Conservation (phyloP, 345 rosid species). For the Pugionium dolabratum region DNA sequence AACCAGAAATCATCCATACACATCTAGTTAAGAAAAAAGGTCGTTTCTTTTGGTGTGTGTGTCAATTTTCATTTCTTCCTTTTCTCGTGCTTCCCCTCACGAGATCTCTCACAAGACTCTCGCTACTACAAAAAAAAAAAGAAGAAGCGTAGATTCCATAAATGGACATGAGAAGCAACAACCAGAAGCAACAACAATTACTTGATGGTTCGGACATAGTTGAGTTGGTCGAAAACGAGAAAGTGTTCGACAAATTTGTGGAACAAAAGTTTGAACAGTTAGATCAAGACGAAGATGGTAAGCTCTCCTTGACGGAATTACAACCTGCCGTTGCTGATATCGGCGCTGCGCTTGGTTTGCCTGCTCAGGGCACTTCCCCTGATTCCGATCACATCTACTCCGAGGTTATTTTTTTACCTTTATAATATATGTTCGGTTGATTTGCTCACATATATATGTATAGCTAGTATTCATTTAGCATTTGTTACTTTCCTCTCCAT, state of each 20-base stretch:
- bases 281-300: conserved; percentile 76
- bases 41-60: background rate
- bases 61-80: conserved; percentile 25
- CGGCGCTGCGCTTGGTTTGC: conserved; percentile 92
- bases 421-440: background rate
- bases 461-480: background rate
- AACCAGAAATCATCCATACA: conserved; percentile 15
- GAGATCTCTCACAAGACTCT: conserved; percentile 40
- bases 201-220: conserved; percentile 90
- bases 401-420: conserved; percentile 49
- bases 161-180: conserved; percentile 44
- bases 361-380: conserved; percentile 73
- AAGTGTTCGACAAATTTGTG: conserved; percentile 72
- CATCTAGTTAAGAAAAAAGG: background rate
- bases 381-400: conserved; percentile 85
- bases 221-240: conserved; percentile 80
- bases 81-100: conserved; percentile 41
- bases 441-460: background rate
- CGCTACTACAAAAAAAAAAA: conserved; percentile 15
- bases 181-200: conserved; percentile 45
- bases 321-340: conserved; percentile 94
- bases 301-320: conserved; percentile 79
- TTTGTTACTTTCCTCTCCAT: background rate
- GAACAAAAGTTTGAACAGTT: conserved; percentile 81
- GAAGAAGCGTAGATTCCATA: conserved; percentile 34